Base-by-base conservation (phyloP, 2,329 filamentous ascomycete genomes). In the Trichoderma sp. region DNA sequence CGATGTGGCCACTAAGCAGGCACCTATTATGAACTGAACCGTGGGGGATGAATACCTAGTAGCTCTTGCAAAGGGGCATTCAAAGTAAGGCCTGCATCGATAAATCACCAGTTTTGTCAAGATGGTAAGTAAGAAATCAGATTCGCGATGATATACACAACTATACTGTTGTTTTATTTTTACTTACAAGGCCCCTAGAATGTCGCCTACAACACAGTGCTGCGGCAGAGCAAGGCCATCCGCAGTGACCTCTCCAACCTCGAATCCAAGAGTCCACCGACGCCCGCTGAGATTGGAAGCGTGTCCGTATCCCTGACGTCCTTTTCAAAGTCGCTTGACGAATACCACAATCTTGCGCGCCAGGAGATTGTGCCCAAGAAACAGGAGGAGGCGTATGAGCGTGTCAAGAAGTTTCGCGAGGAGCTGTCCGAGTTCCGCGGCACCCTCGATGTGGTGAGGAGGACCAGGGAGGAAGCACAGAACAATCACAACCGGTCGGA, bases 341-440 rank as follows among this genome's bases (percentile, higher is more conserved):
- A 97, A 77, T 99, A 99, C 83, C 88, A 91, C 74, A 86, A 87
- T 66, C 88, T 97, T 34, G 91, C 94, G 1, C 92, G 92, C 72
- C 92, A 94, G 74, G 95, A 99, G 79, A 88, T 97, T 35, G 94
- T 97, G 67, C 87, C 91, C 5, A 90, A 92, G 69, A 99, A 98
- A 80, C 92, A 97, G 73, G 90, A 95, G 69, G 97, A 98, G 76
- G 95, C 94, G 1, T 84, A 88, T 71, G 93, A 96, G 76, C 88
- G 95, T 53, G 85, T 97, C 68, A 91, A 92, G 78, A 92, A 89
- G 74, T 99, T 99, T 80, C 89, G 92, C 68, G 80, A 85, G 52
- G 94, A 98, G 76, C 86, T 98, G 3, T 81, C 89, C 60, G 92
- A 94, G 65, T 97, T 93, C 77, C 87, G 93, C 39, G 80, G 87